Evolutionary conservation across 768 basidiomycete genomes (phyloP).

Genomic region (Dioszegia aurantiaca): DNA sequence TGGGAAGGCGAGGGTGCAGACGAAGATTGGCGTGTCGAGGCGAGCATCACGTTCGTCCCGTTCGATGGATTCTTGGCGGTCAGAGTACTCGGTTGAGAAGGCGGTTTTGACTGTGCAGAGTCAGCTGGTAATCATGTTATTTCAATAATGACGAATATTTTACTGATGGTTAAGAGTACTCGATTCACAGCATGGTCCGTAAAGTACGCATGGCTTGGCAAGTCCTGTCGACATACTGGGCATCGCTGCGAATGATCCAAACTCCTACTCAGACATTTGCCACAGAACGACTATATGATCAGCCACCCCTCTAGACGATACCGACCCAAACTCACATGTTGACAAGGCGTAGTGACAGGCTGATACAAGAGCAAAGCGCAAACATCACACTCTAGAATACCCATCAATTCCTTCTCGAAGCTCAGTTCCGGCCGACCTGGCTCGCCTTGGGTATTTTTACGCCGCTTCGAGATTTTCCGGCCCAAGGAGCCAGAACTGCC

Average conservation of each 20-base stretch:
- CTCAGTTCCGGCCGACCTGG: slow-evolving; percentile 13
- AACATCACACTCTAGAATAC: slow-evolving; percentile 83
- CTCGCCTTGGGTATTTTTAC: slow-evolving; percentile 6
- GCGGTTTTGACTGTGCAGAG: slow-evolving; percentile 62
- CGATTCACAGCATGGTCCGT: slow-evolving; percentile 76
- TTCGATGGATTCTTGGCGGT: slow-evolving; percentile 64
- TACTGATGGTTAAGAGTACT: slow-evolving; percentile 67
- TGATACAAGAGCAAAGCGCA: slow-evolving; percentile 79
- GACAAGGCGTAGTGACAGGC: slow-evolving; percentile 89
- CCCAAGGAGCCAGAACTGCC: background rate
- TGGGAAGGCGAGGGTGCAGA: slow-evolving; percentile 85
- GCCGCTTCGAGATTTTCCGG: background rate
- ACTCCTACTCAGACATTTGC: slow-evolving; percentile 80
- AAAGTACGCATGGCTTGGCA: slow-evolving; percentile 74
- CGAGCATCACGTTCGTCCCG: slow-evolving; percentile 73
- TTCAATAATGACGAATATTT: slow-evolving; percentile 9
- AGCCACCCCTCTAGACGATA: background rate
- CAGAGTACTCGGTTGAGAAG: slow-evolving; percentile 66
- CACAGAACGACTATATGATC: slow-evolving; percentile 73
- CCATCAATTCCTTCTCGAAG: slow-evolving; percentile 55
- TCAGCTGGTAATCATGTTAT: background rate
- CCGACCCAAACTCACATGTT: slow-evolving; percentile 69
- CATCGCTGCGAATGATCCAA: slow-evolving; percentile 80
- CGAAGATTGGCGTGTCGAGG: slow-evolving; percentile 85
- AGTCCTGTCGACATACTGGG: slow-evolving; percentile 76